Evolutionary conservation across 192 early-diverging fungal species (phyloP).

Genomic region (Backusella westeae): DNA sequence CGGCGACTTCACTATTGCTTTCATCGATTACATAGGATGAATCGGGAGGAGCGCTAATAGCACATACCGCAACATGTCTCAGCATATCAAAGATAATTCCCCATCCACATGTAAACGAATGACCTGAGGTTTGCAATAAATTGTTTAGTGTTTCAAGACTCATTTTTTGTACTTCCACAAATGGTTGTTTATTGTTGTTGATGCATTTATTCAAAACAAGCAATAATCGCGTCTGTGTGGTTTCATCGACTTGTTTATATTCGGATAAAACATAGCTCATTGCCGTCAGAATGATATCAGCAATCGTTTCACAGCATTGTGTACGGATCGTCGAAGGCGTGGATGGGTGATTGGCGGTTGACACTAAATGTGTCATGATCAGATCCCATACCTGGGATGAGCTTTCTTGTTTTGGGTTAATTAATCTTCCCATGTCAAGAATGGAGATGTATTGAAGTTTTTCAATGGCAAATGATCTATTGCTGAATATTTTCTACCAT

Average conservation of each 20-base stretch:
- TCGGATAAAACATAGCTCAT: slow-evolving; percentile 63
- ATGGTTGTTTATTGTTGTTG: slow-evolving; percentile 14
- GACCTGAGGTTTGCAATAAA: slow-evolving; percentile 87
- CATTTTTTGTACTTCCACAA: slow-evolving; percentile 73
- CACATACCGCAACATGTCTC: slow-evolving; percentile 43
- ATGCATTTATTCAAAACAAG: slow-evolving; percentile 61
- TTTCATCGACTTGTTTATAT: slow-evolving; percentile 62
- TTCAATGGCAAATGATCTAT: slow-evolving; percentile 77
- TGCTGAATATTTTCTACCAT: slow-evolving; percentile 59
- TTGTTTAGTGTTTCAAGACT: slow-evolving; percentile 88
- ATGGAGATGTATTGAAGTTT: slow-evolving; percentile 64
- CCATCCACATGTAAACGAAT: slow-evolving; percentile 84
- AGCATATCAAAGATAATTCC: slow-evolving; percentile 89
- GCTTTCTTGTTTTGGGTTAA: slow-evolving; percentile 38
- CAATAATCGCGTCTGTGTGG: slow-evolving; percentile 65
- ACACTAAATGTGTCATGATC: slow-evolving; percentile 71
- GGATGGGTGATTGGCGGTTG: slow-evolving; percentile 61
- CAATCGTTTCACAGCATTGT: slow-evolving; percentile 75
- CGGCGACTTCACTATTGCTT: not conserved
- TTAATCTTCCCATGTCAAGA: slow-evolving; percentile 55
- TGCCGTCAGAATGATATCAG: slow-evolving; percentile 71
- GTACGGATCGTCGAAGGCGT: slow-evolving; percentile 63
- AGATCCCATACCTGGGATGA: slow-evolving; percentile 51
- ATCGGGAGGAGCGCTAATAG: not conserved
- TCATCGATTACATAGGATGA: slow-evolving; percentile 12